Evolutionary conservation across 345 rosid genomes (phyloP).

Genomic region (Rhodamnia argentea): DNA sequence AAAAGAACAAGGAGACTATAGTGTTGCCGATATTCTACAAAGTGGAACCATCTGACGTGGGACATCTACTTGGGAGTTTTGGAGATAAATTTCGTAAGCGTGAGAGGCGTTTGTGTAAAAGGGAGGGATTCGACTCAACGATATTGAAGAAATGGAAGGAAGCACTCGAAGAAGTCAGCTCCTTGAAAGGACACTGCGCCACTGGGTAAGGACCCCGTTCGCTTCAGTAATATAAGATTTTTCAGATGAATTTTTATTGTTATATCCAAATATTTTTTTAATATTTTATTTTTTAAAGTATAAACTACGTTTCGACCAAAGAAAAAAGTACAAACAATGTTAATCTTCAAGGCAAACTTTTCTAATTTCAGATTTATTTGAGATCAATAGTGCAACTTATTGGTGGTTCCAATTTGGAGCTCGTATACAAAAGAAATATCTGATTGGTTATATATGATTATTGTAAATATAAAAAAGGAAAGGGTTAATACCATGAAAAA

Average conservation of each 20-base stretch:
- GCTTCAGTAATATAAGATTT: too few relatives aligned
- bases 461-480: too few relatives aligned
- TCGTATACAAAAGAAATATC: not conserved
- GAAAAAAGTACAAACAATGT: too few relatives aligned
- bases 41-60: accelerated
- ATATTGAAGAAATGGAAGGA: not conserved
- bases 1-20: not conserved
- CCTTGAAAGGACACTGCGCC: not conserved
- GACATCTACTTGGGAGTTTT: accelerated
- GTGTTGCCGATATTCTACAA: not conserved
- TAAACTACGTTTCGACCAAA: too few relatives aligned
- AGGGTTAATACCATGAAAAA: too few relatives aligned
- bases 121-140: accelerated
- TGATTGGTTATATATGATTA: not conserved
- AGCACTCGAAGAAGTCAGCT: not conserved
- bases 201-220: accelerated
- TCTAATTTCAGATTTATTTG: not conserved
- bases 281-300: too few relatives aligned
- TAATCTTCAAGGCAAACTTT: too few relatives aligned
- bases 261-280: too few relatives aligned
- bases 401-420: not conserved
- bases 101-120: accelerated
- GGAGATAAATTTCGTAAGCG: accelerated
- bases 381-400: not conserved
- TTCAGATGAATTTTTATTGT: too few relatives aligned